Evolutionary conservation across 495 filamentous ascomycete species (phyloP), one percentile per base, ranked within the genome.

Genomic region (Cetradonia linearis): DNA sequence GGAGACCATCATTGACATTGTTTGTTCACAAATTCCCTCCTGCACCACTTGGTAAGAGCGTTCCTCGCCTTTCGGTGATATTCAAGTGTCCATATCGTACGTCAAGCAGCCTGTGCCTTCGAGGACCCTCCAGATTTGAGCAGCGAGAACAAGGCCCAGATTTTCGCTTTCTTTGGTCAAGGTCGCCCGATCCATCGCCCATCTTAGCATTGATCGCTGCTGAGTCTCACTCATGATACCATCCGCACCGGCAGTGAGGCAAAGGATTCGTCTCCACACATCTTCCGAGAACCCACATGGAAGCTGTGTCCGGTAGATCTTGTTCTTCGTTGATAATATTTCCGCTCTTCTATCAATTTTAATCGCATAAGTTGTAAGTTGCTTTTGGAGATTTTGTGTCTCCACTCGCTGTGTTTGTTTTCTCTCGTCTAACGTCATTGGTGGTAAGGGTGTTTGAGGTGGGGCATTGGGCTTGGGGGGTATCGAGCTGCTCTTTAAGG

Each of bases 261-360:
- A 69, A 33, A 77, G 67, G 46, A 77, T 74, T 18, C 64, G 55
- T 13, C 66, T 63, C 72, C 71, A 76, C 13, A 70, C 11, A 14
- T 70, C 59, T 23, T 69, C 56, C 2, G 73, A 59, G 27, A 77
- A 59, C 3, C 68, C 68, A 38, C 31, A 50, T 20, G 62, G 56
- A n/a, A 66, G 60, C 13, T 62, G 38, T 33, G 64, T 57, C 25
- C 54, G 59, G 46, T 67, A 65, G 28, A 7, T 31, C 14, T n/a
- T 50, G 27, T 23, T 42, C n/a, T 40, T 28, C 47, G 23, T 49
- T 14, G 36, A 48, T 20, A 16, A 5, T 23, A 25, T 25, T 16
- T 5, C 36, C 5, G 20, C 5, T 38, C 50, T 33, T 28, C 10
- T 54, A 31, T 14, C 14, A 2, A 1, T n/a, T 23, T 5, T 3